These are phyloP conservation scores for Suillus clintonianus DNA, from an alignment of 768 basidiomycete genomes.

Conservation along the genomic window DNA sequence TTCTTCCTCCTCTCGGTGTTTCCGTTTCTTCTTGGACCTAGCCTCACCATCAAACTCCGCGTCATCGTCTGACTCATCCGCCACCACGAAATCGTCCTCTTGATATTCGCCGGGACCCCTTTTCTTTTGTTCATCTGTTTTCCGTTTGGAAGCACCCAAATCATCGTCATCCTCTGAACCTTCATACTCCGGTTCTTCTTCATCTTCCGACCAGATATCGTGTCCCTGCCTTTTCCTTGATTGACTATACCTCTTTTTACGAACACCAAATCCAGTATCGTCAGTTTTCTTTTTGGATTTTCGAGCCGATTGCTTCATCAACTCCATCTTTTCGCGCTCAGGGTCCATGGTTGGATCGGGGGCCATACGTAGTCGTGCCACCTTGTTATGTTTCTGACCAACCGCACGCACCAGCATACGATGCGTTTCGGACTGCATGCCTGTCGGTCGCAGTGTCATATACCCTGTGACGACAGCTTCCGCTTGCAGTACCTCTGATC, in stretches of 20 bases:
- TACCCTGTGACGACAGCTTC: slow-evolving; percentile 83
- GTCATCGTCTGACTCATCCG: slow-evolving; percentile 75
- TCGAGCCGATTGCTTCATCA: slow-evolving; percentile 62
- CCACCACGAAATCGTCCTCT: slow-evolving; percentile 83
- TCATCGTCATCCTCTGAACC: slow-evolving; percentile 66
- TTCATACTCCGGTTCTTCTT: slow-evolving; percentile 58
- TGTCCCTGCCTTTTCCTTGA: slow-evolving; percentile 41
- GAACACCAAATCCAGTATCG: slow-evolving; percentile 48
- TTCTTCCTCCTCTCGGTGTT: slow-evolving; percentile 48
- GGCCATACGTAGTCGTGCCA: slow-evolving; percentile 76
- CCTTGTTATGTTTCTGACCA: slow-evolving; percentile 81
- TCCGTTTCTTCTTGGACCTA: slow-evolving; percentile 36
- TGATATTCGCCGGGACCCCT: slow-evolving; percentile 72
- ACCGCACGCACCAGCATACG: slow-evolving; percentile 86
- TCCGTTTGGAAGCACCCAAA: slow-evolving; percentile 45
- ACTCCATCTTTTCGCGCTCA: slow-evolving; percentile 70
- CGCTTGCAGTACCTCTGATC: slow-evolving; percentile 82
- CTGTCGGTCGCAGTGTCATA: slow-evolving; percentile 82
- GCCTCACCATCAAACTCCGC: slow-evolving; percentile 39
- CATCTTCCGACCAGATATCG: slow-evolving; percentile 70
- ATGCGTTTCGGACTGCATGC: slow-evolving; percentile 90
- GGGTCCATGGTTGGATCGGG: slow-evolving; percentile 78
- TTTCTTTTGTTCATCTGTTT: slow-evolving; percentile 44
- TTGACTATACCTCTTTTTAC: slow-evolving; percentile 49
- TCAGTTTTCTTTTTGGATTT: slow-evolving; percentile 64